Evolutionary conservation across 2,329 filamentous ascomycete species (phyloP).

Genomic region (Cercospora canescens): DNA sequence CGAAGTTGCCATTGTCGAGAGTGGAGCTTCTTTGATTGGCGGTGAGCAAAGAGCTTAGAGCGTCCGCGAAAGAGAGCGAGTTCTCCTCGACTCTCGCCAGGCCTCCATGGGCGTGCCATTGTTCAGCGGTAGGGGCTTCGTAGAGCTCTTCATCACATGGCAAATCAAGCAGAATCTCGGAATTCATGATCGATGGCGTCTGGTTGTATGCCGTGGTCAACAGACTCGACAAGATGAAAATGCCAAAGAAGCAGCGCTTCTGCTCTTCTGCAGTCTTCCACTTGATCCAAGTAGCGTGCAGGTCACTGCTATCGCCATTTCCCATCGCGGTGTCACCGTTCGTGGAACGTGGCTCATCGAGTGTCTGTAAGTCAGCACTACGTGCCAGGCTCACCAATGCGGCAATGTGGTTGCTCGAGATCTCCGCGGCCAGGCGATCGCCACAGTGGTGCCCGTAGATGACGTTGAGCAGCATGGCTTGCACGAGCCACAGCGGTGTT

Average conservation of each 20-base stretch:
- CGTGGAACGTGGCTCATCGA: conserved; percentile 10
- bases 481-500: conserved; percentile 89
- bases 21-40: conserved; percentile 62
- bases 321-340: conserved; percentile 23
- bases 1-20: conserved; percentile 27
- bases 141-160: conserved; percentile 94
- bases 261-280: conserved; percentile 91
- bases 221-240: conserved; percentile 89
- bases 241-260: conserved; percentile 86
- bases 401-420: conserved; percentile 88
- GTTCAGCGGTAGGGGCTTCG: conserved; percentile 77
- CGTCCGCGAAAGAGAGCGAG: conserved; percentile 75
- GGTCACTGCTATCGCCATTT: conserved; percentile 36
- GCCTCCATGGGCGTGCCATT: conserved; percentile 78
- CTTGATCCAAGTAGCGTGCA: conserved; percentile 77
- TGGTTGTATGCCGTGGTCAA: conserved; percentile 93
- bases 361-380: conserved; percentile 72
- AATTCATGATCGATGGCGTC: conserved; percentile 86
- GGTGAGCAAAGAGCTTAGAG: conserved; percentile 76
- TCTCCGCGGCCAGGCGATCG: conserved; percentile 86
- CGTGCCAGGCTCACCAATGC: conserved; percentile 88
- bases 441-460: conserved; percentile 94
- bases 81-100: conserved; percentile 67
- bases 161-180: conserved; percentile 83
- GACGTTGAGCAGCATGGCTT: conserved; percentile 94